Conservation (phyloP, 371 early-diverging fungal genomes). For the Mucor mucedo region DNA sequence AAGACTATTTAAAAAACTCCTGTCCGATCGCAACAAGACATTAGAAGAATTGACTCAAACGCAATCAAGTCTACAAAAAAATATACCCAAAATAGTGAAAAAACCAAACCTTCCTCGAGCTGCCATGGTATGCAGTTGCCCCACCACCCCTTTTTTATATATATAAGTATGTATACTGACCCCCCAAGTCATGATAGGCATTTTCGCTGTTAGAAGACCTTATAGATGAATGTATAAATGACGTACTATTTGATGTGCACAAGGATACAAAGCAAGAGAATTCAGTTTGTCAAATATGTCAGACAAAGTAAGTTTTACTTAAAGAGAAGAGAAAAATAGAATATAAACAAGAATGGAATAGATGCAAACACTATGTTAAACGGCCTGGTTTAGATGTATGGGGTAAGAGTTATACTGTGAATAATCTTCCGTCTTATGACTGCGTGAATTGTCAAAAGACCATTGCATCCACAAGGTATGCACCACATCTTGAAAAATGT, state of each 20-base stretch:
- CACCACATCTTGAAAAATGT: conserved; percentile 90
- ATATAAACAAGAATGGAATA: background rate
- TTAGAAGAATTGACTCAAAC: conserved; percentile 47
- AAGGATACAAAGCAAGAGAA: conserved; percentile 62
- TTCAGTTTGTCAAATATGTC: conserved; percentile 70
- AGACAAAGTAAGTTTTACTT: conserved; percentile 56
- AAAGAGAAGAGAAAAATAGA: background rate
- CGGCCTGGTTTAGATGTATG: conserved; percentile 72
- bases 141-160: no score
- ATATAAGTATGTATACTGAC: no score
- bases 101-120: conserved; percentile 30
- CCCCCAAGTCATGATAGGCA: conserved; percentile 30
- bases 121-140: conserved; percentile 26
- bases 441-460: conserved; percentile 80
- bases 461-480: conserved; percentile 83
- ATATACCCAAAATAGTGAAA: conserved; percentile 24
- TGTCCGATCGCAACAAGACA: conserved; percentile 46
- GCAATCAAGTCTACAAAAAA: conserved; percentile 37
- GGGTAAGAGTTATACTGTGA: conserved; percentile 66
- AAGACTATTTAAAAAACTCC: conserved; percentile 41
- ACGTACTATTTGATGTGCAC: conserved; percentile 71
- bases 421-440: conserved; percentile 66
- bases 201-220: conserved; percentile 55
- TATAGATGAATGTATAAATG: conserved; percentile 70
- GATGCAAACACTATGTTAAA: conserved; percentile 41